A percentile compares a stretch with the other conserved stretches of the same genome.
phyloP scores from a whole-genome alignment of 768 basidiomycete genomes.

The Mycena galericulata region DNA sequence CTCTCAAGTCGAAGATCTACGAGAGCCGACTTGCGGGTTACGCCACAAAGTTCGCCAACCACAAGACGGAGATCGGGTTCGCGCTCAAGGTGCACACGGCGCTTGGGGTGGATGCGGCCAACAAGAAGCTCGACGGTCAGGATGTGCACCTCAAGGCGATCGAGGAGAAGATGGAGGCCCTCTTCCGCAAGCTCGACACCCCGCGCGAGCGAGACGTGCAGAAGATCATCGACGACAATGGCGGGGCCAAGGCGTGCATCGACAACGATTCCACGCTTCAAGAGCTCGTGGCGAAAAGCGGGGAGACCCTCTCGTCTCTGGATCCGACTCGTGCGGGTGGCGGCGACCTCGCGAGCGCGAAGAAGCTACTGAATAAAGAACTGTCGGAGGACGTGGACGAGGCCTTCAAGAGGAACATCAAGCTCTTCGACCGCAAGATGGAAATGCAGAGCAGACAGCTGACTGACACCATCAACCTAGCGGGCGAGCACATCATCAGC shows the following conservation, averaged over 20 bases:
- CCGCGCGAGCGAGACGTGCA: conserved; percentile 49
- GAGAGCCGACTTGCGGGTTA: conserved; percentile 48
- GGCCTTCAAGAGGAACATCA: conserved; percentile 45
- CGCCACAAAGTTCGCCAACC: conserved; percentile 43
- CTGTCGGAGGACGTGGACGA: conserved; percentile 37
- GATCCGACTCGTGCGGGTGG: conserved; percentile 22
- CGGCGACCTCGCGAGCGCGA: conserved; percentile 34
- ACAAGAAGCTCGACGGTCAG: conserved; percentile 41
- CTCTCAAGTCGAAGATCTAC: conserved; percentile 47
- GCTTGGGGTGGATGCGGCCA: conserved; percentile 43
- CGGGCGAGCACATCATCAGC: conserved; percentile 45
- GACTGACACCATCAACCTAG: conserved; percentile 20
- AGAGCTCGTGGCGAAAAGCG: conserved; percentile 39
- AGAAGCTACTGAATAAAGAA: conserved; percentile 33
- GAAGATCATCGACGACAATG: conserved; percentile 47
- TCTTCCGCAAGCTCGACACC: conserved; percentile 49
- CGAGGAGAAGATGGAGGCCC: conserved; percentile 40
- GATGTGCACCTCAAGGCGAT: conserved; percentile 35
- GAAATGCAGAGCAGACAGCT: conserved; percentile 45
- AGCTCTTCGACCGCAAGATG: conserved; percentile 50
- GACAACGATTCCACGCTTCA: conserved; percentile 45
- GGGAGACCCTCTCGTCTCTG: conserved; percentile 25
- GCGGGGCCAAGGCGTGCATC: conserved; percentile 47
- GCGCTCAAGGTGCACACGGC: conserved; percentile 50
- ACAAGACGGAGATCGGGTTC: conserved; percentile 46